A percentile compares a stretch with the other conserved stretches of the same genome.
These are phyloP conservation scores for Brassica carinata DNA, from an alignment of 345 rosid species.

Conservation along the genomic window DNA sequence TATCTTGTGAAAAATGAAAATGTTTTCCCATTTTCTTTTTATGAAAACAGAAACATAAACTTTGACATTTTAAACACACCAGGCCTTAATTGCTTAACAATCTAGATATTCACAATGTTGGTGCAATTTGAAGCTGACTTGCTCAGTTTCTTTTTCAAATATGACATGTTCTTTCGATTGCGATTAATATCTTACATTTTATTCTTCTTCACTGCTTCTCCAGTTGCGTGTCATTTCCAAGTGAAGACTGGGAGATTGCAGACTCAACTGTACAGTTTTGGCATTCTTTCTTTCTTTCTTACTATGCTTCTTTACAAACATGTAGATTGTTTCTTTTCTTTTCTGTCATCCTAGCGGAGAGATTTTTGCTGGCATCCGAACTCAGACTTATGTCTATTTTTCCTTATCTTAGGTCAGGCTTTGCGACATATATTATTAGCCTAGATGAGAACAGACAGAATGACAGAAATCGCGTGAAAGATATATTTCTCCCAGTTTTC, in stretches of 20 bases:
- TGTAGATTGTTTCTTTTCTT: neutral
- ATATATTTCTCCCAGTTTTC: slow-evolving; percentile 66
- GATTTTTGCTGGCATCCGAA: neutral
- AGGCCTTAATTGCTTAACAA: neutral
- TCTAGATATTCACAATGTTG: neutral
- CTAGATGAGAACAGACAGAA: slow-evolving; percentile 49
- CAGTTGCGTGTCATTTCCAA: slow-evolving; percentile 92
- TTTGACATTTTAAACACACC: too few species aligned
- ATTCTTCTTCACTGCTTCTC: slow-evolving; percentile 30
- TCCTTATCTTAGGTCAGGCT: slow-evolving; percentile 63
- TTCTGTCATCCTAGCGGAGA: neutral
- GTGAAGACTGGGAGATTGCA: slow-evolving; percentile 90
- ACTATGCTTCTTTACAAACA: slow-evolving; percentile 3
- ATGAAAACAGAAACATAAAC: too few species aligned
- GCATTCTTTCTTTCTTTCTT: slow-evolving; percentile 41
- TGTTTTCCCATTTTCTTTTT: too few species aligned
- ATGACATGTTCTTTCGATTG: slow-evolving; percentile 1
- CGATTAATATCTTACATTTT: neutral
- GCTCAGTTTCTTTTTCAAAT: slow-evolving; percentile 6
- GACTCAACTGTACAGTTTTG: slow-evolving; percentile 98
- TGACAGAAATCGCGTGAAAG: slow-evolving; percentile 56
- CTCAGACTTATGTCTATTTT: neutral
- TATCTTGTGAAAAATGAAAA: too few species aligned
- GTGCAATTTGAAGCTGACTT: slow-evolving; percentile 14
- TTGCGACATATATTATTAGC: slow-evolving; percentile 70